A percentile compares a stretch with the other conserved stretches of the same genome.
Conservation (phyloP, 2,329 filamentous ascomycete species). For the Ceratocystis eucalypticola region DNA sequence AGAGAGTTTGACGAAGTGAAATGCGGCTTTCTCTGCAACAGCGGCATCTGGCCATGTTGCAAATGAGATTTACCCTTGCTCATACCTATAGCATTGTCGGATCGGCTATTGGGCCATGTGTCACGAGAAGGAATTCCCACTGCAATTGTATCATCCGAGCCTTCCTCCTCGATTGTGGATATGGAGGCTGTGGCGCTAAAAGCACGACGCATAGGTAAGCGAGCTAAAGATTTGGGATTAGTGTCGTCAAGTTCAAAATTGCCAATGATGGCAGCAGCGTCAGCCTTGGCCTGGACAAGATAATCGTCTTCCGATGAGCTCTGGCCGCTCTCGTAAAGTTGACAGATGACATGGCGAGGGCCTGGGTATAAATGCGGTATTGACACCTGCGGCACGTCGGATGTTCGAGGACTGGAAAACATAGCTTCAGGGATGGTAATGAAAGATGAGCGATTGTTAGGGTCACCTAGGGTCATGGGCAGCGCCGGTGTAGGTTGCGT, state of each 20-base stretch:
- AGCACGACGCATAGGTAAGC: slow-evolving; percentile 2
- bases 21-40: slow-evolving; percentile 11
- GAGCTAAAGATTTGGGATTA: neutral
- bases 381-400: neutral
- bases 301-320: slow-evolving; percentile 15
- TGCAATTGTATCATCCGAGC: slow-evolving; percentile 19
- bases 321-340: slow-evolving; percentile 13
- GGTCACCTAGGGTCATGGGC: slow-evolving; percentile 18
- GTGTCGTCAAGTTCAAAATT: slow-evolving; percentile 8
- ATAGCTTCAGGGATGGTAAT: slow-evolving; percentile 17
- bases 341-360: slow-evolving; percentile 9
- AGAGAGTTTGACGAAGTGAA: slow-evolving; percentile 1
- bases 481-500: slow-evolving; percentile 16
- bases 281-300: slow-evolving; percentile 14
- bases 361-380: neutral
- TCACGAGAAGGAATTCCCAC: slow-evolving; percentile 11
- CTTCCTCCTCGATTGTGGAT: slow-evolving; percentile 18
- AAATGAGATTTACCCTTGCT: neutral
- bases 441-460: slow-evolving; percentile 16
- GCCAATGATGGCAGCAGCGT: slow-evolving; percentile 13
- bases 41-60: neutral
- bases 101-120: slow-evolving; percentile 16
- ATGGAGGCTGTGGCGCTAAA: slow-evolving; percentile 14
- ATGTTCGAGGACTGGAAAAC: slow-evolving; percentile 11
- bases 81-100: no score